Base-by-base conservation (phyloP, 108 stramenopile genomes). In the Skeletonema marinoi region DNA sequence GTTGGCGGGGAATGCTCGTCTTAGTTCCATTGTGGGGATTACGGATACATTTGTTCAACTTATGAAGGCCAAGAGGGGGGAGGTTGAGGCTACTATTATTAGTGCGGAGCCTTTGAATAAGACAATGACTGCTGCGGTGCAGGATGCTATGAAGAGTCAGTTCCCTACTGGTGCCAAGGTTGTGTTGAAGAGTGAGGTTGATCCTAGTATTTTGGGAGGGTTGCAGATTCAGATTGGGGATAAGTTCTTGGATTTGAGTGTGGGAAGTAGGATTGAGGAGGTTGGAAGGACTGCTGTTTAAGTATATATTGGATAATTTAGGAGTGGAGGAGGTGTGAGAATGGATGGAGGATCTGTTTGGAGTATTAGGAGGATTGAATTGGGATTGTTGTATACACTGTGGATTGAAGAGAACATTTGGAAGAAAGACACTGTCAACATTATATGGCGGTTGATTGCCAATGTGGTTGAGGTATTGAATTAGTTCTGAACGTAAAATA, bases 181-280 rank as follows among this genome's bases (percentile, higher is more conserved):
- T 59, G 75, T 90, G 33, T 85, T 98, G 42, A 82, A 75, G 39
- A 87, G 84, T 58, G 77, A 90, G 82, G 94, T 97, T 21, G 91
- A 98, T 86, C 93, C 96, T 17, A 69, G 85, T 33, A 94, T 98
- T 67, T 74, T 98, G 69, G 98, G 97, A 19, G 98, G 98, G 60
- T 87, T 98, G 69, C 96, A 96, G 80, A 96, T 98, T 30, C 97
- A 97, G 85, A 98, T 98, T 80, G 98, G 98, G 39, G 97, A 98
- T 84, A 90, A 96, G 86, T 98, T 97, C 82, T 91, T 98, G 88
- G 98, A 98, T 87, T 90, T 98, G 54, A 95, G 93, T 66, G 92
- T 95, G 44, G 88, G 89, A 42, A 92, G 88, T 51, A 89, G 92
- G 83, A 97, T 98, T 78, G 94, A 95, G 66, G 91, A 90, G 78